Evolutionary conservation across 345 rosid species (phyloP), one percentile per base, ranked within the genome.

Genomic region (Sisymbrium altissimum): DNA sequence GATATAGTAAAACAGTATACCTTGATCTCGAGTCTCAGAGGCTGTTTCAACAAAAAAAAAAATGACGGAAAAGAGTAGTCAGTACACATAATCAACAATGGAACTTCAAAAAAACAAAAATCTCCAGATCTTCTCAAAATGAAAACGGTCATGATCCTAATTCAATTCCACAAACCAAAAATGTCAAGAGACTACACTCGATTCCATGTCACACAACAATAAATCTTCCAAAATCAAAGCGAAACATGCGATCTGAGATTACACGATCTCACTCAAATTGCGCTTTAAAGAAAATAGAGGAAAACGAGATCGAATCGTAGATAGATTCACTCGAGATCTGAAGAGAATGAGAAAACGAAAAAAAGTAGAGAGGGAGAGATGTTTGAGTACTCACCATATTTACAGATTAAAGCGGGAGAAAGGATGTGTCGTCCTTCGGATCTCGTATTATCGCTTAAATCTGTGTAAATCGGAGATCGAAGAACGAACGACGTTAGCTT

Each of bases 11-110:
- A 43, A 25, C 21, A 44, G 25, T 80, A n/a, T n/a, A 85, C 87
- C 89, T 83, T 79, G 67, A 76, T 80, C 63, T 80, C 82, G 6
- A 83, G 83, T 68, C 81, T 71, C 68, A 85, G 83, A 43, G 82
- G 83, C 89, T 85, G 89, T 71, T 36, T 68, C 52, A 29, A 59
- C 39, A 13, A 58, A 1, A 1, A 46, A 58, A 64, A 39, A 75
- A 8, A 67, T 3, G 3, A 23, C 1, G 2, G 39, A 55, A 64
- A 64, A 6, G 10, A 71, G 1, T 18, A 63, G 32, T 71, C 77
- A 80, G 77, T 70, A 56, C 29, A 18, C 0, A 19, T 5, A 8
- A 57, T 32, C 50, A 45, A 59, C 58, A 46, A 21, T 33, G 33
- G 18, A 50, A 50, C 33, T 27, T 27, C 6, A 39, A 52, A 35